Evolutionary conservation across 2,329 filamentous ascomycete genomes (phyloP).

Genomic region (Penicillium sp.): DNA sequence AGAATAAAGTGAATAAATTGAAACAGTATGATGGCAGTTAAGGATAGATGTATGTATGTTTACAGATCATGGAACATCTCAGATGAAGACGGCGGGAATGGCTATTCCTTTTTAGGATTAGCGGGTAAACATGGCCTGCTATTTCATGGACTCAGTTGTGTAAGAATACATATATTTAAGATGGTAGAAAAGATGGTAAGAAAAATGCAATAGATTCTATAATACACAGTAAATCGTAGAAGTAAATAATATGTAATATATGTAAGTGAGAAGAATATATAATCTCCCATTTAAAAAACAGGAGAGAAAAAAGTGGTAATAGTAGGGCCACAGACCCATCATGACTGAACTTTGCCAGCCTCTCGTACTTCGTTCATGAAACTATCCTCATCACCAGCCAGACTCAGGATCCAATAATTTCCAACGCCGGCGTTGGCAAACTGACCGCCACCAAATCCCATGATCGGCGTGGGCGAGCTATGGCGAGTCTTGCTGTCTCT

Average conservation of each 20-base stretch:
- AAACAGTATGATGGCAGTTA: too few species aligned
- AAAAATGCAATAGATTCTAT: background rate
- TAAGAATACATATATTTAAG: too few species aligned
- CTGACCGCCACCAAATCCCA: slow-evolving; percentile 32
- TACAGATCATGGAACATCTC: too few species aligned
- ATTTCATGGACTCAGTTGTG: background rate
- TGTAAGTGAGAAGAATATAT: background rate
- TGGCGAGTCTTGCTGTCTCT: slow-evolving; percentile 27
- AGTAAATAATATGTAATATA: background rate
- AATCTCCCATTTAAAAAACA: background rate
- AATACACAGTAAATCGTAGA: background rate
- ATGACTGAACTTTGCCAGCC: slow-evolving; percentile 37
- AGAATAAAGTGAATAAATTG: background rate
- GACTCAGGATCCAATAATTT: slow-evolving; percentile 40
- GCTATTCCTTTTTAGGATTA: background rate
- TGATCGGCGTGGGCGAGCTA: slow-evolving; percentile 30
- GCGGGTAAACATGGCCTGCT: background rate
- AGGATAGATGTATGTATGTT: background rate
- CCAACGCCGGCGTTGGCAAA: slow-evolving; percentile 33
- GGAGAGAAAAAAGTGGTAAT: background rate
- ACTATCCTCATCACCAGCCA: slow-evolving; percentile 37
- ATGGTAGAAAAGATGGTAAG: background rate
- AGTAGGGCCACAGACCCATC: slow-evolving; percentile 12
- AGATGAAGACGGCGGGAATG: too few species aligned
- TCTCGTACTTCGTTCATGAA: slow-evolving; percentile 42